A percentile compares a stretch with the other conserved stretches of the same genome.
Evolutionary conservation across 169 alveolate species (phyloP).

Genomic region (Amoebophrya sp.): DNA sequence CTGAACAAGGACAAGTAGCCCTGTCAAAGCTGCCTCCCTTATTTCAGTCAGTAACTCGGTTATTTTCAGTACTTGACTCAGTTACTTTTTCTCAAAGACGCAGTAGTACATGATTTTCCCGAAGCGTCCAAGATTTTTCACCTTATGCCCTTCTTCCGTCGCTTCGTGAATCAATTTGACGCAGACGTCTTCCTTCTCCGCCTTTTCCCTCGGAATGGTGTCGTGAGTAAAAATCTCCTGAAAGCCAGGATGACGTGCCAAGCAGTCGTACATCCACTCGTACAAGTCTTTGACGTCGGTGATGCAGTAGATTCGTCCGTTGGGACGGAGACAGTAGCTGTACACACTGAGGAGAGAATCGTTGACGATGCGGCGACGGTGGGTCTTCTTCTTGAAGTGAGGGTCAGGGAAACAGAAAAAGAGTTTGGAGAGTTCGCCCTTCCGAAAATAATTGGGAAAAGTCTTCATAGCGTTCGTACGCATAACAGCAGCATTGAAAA

Average conservation of each 20-base stretch:
- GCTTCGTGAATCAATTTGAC: not conserved
- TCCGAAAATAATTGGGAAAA: conserved; percentile 68
- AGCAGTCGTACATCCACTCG: conserved; percentile 60
- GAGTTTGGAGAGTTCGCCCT: conserved; percentile 62
- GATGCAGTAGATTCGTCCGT: conserved; percentile 53
- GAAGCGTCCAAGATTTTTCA: conserved; percentile 39
- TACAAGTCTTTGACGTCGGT: conserved; percentile 71
- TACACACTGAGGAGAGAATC: conserved; percentile 58
- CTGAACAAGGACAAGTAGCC: no score
- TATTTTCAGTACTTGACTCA: no score
- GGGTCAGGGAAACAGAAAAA: conserved; percentile 85
- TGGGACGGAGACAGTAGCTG: conserved; percentile 50
- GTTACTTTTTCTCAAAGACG: not conserved
- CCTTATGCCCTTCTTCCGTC: not conserved
- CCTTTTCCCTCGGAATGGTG: not conserved
- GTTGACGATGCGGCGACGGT: conserved; percentile 73
- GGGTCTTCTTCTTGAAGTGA: conserved; percentile 73
- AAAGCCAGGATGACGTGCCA: conserved; percentile 55
- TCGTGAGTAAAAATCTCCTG: conserved; percentile 36
- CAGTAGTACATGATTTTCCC: conserved; percentile 35
- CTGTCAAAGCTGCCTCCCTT: no score
- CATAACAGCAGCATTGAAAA: conserved; percentile 60
- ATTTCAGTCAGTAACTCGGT: no score
- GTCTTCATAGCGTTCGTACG: conserved; percentile 77
- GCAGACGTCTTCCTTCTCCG: not conserved